Evolutionary conservation across 306 rosid species (phyloP), one percentile per base, ranked within the genome.

Genomic region (Acacia melanoxylon): DNA sequence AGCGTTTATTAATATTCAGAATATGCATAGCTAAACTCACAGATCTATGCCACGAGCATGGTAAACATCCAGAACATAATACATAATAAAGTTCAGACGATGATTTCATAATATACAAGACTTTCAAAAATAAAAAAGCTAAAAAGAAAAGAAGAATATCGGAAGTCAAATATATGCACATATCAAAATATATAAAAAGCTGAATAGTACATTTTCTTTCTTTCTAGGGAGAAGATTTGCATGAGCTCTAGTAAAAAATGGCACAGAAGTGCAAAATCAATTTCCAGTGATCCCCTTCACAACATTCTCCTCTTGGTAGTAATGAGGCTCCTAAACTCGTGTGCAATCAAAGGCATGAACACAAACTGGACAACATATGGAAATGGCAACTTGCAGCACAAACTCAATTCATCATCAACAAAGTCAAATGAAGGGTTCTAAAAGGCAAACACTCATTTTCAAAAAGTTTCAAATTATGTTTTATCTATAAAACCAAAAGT

Each of bases 41-140:
- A 67, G 16, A 35, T 8, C 29, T 56, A 20, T 40, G 25, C 22
- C 51, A 22, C 22, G 66, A 51, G 80, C 71, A 71, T 48, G 68
- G 45, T 27, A 76, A 63, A 80, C 14, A 0, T 68, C 63, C 66
- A 58, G 46, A 83, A 59, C 56, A 68, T 51, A 77, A 48, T 51
- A 25, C 31, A 27, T 51, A 3, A 35, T 20, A 2, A 13, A 44
- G 35, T 45, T 65, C 62, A 11, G 63, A 27, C 9, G 8, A 44
- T n/a, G 13, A 10, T 62, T 27, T 20, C 8, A 63, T 45, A 20
- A 45, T 48, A 78, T 61, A 42, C 33, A 63, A 12, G 25, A 27
- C 44, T 17, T 20, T 7, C 3, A 13, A 29, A 52, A 51, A 49
- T 31, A 51, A 46, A 65, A 46, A 46, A 0, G 10, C 33, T 2